A percentile compares a stretch with the other conserved stretches of the same genome.
Conservation (phyloP, 257 asterid genomes). For the Leptodermis oblonga region DNA sequence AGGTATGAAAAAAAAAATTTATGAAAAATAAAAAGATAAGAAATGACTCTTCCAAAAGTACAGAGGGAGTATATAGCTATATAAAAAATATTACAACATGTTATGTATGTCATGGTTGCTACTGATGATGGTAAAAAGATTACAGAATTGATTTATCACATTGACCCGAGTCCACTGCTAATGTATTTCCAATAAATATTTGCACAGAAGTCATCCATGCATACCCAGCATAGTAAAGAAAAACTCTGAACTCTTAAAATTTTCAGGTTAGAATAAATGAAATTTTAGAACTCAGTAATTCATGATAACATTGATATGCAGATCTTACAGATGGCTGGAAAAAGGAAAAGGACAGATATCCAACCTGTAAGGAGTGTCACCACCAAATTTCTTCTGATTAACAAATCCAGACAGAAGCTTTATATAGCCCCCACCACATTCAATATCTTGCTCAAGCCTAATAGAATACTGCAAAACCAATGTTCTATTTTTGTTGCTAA, state of each 20-base stretch:
- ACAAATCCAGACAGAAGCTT: conserved; percentile 92
- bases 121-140: not conserved
- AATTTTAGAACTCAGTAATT: not conserved
- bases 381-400: conserved; percentile 95
- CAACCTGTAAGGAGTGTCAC: conserved; percentile 98
- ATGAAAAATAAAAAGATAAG: no score
- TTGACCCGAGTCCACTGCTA: not conserved
- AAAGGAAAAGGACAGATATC: conserved; percentile 1
- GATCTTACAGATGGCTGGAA: not conserved
- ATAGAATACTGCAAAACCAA: conserved; percentile 88
- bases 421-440: conserved; percentile 95
- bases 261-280: not conserved
- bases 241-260: not conserved
- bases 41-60: no score
- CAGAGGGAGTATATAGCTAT: no score
- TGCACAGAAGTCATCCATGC: not conserved
- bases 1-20: no score
- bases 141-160: not conserved
- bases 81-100: not conserved
- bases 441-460: conserved; percentile 89
- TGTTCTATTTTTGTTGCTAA: conserved; percentile 86
- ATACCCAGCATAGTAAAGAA: not conserved
- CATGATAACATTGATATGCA: not conserved
- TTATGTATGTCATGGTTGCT: not conserved
- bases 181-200: not conserved